Percentiles rank a stretch among this genome's conserved stretches.
phyloP scores from a whole-genome alignment of 768 basidiomycete genomes.

The Paxillus involutus region DNA sequence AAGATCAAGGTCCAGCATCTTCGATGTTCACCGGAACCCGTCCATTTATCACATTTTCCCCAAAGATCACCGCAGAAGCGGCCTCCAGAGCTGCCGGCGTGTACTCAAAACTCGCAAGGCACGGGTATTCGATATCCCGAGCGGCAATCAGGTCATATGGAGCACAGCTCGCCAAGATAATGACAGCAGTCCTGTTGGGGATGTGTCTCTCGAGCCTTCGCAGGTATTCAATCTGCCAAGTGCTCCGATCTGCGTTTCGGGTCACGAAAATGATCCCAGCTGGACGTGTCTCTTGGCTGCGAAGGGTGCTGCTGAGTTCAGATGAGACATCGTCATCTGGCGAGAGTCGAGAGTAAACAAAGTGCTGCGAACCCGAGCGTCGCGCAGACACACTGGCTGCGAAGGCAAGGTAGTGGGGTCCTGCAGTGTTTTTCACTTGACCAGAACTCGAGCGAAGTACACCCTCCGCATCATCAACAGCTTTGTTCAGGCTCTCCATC shows the following conservation, averaged over 20 bases:
- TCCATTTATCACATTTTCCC: slow-evolving; percentile 18
- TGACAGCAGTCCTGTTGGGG: slow-evolving; percentile 30
- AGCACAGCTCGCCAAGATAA: slow-evolving; percentile 61
- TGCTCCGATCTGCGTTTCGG: slow-evolving; percentile 51
- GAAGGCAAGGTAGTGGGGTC: slow-evolving; percentile 53
- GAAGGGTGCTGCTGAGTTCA: slow-evolving; percentile 4
- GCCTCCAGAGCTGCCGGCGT: slow-evolving; percentile 50
- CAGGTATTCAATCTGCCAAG: slow-evolving; percentile 53
- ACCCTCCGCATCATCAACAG: slow-evolving; percentile 58
- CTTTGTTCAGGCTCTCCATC: slow-evolving; percentile 57
- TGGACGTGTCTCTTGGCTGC: slow-evolving; percentile 2
- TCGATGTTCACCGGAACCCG: slow-evolving; percentile 13
- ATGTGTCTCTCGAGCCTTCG: slow-evolving; percentile 23
- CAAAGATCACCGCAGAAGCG: slow-evolving; percentile 44
- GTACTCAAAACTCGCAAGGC: slow-evolving; percentile 59
- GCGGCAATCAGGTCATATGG: slow-evolving; percentile 56
- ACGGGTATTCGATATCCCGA: slow-evolving; percentile 30
- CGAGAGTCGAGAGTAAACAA: slow-evolving; percentile 41
- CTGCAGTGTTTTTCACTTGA: slow-evolving; percentile 54
- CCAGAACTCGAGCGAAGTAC: slow-evolving; percentile 42
- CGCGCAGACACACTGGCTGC: slow-evolving; percentile 38
- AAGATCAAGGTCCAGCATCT: background rate
- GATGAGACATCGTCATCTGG: slow-evolving; percentile 4
- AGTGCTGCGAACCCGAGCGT: slow-evolving; percentile 36
- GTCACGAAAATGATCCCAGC: slow-evolving; percentile 47